These are phyloP conservation scores for Apiospora phragmitis DNA, from an alignment of 2,329 filamentous ascomycete genomes.

Conservation along the genomic window DNA sequence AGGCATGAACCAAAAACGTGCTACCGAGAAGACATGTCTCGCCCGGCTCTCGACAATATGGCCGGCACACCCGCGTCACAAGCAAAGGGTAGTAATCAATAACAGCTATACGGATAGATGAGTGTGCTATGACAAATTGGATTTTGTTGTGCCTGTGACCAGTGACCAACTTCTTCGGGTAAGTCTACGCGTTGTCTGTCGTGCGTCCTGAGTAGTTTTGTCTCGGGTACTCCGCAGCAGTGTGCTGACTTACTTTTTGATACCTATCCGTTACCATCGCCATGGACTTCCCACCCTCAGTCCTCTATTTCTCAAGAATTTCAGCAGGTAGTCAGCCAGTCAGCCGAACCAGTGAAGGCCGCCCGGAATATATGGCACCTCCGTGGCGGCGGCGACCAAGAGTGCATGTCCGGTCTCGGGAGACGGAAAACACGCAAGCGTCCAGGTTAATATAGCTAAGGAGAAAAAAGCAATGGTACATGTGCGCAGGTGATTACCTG, in stretches of 20 bases:
- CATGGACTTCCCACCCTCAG: neutral
- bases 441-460: neutral
- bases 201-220: neutral
- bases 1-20: neutral
- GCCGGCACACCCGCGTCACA: neutral
- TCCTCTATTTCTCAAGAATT: neutral
- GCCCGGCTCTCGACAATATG: neutral
- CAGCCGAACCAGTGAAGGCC: neutral
- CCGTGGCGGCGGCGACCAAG: neutral
- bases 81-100: neutral
- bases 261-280: neutral
- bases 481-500: neutral
- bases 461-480: neutral
- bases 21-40: neutral
- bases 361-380: too few relatives aligned
- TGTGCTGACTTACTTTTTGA: neutral
- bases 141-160: neutral
- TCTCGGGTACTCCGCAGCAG: neutral
- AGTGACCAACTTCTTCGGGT: neutral
- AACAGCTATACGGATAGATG: neutral
- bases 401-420: neutral
- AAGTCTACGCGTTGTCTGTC: neutral
- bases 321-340: too few relatives aligned
- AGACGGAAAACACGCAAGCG: neutral
- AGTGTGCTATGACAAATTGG: neutral